These are phyloP conservation scores for Daldinia sp. DNA, from an alignment of 2,329 filamentous ascomycete genomes.

Conservation along the genomic window DNA sequence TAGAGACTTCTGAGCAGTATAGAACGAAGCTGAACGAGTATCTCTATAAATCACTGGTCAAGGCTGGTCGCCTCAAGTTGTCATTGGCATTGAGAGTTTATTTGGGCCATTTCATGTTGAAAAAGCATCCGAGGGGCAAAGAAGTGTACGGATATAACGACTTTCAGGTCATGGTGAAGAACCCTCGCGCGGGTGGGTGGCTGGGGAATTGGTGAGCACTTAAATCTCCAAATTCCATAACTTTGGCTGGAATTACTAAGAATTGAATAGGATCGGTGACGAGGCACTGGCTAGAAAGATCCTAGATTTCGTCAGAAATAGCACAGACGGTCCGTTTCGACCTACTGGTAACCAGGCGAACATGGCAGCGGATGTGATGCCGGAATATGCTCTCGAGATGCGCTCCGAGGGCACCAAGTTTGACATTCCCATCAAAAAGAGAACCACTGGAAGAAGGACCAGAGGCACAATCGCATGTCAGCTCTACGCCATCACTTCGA, in stretches of 20 bases:
- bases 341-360: constrained; percentile 34
- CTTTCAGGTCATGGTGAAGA: constrained; percentile 38
- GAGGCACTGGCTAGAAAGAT: constrained; percentile 11
- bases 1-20: constrained; percentile 16
- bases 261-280: constrained; percentile 35
- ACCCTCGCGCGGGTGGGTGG: constrained; percentile 34
- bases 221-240: neutral
- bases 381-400: constrained; percentile 39
- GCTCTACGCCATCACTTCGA: constrained; percentile 22
- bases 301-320: constrained; percentile 32
- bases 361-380: constrained; percentile 31
- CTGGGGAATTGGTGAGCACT: constrained; percentile 33
- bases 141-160: constrained; percentile 24
- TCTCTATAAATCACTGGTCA: constrained; percentile 32
- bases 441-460: neutral
- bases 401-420: constrained; percentile 32
- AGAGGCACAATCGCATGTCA: constrained; percentile 10
- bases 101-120: constrained; percentile 36
- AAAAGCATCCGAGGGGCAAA: constrained; percentile 24
- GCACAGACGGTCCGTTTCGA: constrained; percentile 26
- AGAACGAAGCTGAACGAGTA: constrained; percentile 16
- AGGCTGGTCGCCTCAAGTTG: constrained; percentile 29
- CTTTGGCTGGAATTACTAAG: constrained; percentile 2
- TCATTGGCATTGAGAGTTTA: constrained; percentile 29
- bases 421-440: constrained; percentile 25